Evolutionary conservation across 164 flowering plant genomes (phyloP).

Genomic region (Dillenia suffruticosa): DNA sequence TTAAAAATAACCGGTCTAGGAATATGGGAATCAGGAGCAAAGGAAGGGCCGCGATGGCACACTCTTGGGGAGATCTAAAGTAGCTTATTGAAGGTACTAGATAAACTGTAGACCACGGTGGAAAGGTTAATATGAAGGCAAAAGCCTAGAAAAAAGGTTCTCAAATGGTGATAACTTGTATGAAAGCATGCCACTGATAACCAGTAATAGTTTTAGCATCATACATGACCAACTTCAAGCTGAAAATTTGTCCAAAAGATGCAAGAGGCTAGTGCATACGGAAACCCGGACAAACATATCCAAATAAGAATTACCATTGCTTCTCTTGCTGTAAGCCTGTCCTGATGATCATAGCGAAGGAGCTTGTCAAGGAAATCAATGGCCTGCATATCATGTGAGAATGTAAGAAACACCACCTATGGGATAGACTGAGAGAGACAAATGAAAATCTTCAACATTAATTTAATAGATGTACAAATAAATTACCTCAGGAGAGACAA

Average conservation of each 20-base stretch:
- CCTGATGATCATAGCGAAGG: conserved; percentile 66
- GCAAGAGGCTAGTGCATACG: neutral
- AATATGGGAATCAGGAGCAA: too few species aligned
- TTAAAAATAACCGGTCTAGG: too few species aligned
- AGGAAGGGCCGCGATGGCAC: too few species aligned
- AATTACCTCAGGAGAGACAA: conserved; percentile 55
- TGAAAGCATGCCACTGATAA: neutral
- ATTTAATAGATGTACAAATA: neutral
- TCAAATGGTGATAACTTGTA: neutral
- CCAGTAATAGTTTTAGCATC: too few species aligned
- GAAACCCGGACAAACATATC: too few species aligned
- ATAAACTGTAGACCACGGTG: too few species aligned
- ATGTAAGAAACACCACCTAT: neutral
- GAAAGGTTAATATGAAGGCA: neutral
- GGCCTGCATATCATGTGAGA: conserved; percentile 30
- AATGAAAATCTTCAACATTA: too few species aligned
- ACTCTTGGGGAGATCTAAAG: too few species aligned
- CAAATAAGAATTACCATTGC: conserved; percentile 42
- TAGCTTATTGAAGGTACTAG: too few species aligned
- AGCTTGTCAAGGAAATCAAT: conserved; percentile 66
- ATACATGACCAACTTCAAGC: neutral
- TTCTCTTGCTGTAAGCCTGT: conserved; percentile 61
- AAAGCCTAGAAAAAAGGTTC: neutral
- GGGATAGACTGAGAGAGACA: too few species aligned
- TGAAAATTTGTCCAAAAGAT: neutral